Base-by-base conservation (phyloP, 2,329 filamentous ascomycete species). In the Calonectria hawksworthii region DNA sequence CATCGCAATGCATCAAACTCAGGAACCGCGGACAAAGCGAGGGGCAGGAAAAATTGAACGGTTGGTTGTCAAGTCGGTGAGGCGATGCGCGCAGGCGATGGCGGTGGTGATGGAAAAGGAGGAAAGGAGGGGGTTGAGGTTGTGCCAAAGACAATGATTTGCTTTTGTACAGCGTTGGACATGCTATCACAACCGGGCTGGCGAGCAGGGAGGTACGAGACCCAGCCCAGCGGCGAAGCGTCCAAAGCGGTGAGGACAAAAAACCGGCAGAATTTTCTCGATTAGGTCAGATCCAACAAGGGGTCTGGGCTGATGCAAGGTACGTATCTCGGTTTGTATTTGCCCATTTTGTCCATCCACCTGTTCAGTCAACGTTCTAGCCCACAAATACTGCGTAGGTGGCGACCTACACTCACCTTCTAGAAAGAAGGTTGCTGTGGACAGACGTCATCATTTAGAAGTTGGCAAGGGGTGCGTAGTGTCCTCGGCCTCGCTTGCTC, bases 171-270 rank as follows among this genome's bases (percentile, higher is more conserved):
- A 38, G 52, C n/a, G 41, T 63, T 26, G 64, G 41, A 51, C 21
- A 50, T 68, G 56, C 69, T 47, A 75, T 67, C 64, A 66, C 54
- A 59, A 26, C 50, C 36, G 21, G 59, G 56, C 68, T 64, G 30
- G 56, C 23, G 38, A 38, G 36, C 56, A 63, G 38, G 44, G 36
- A 70, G 44, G 56, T 30, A 41, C 32, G 41, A 41, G 47, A 64
- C 54, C 56, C 38, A 64, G 56, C 47, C 68, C 28, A 47, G 50
- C 32, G 38, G 72, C 69, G 75, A 79, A 70, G 74, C 50, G 71
- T 59, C 67, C 44, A 73, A 66, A 78, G 80, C 80, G 80, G 80
- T 81, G 76, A 80, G 69, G 23, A 38, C 14, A n/a, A 75, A 70
- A 71, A 44, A 1, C 18, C 61, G 80, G 80, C 80, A 81, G 80